phyloP scores from a whole-genome alignment of 225 moss, liverwort and hornwort genomes.

The Anthoceros angustus region DNA sequence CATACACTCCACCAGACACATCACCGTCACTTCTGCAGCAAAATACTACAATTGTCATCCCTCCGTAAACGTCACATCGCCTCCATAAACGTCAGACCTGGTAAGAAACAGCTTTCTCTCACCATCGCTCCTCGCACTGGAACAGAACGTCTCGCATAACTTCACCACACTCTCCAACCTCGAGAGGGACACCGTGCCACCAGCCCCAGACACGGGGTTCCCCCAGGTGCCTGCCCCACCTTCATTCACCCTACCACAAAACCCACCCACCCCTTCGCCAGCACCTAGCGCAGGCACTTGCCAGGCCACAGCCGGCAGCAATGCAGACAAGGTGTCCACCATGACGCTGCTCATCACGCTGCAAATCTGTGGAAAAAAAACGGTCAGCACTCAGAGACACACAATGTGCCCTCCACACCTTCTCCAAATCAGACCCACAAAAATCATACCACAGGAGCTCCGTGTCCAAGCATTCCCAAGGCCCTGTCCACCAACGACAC shows the following conservation, averaged over 20 bases:
- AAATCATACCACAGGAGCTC: background rate
- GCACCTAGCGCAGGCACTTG: background rate
- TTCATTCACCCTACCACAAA: background rate
- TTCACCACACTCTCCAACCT: background rate
- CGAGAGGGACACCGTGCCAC: background rate
- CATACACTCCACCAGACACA: background rate
- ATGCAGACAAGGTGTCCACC: conserved; percentile 1
- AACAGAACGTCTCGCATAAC: background rate
- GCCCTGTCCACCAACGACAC: background rate
- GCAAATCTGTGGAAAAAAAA: background rate
- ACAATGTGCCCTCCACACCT: background rate
- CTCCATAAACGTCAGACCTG: background rate
- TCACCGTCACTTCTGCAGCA: background rate
- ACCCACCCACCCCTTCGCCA: background rate
- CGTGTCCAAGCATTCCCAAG: background rate
- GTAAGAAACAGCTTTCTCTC: no score
- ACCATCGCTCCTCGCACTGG: background rate
- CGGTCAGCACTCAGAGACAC: background rate
- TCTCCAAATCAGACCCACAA: background rate
- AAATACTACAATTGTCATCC: background rate
- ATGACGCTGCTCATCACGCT: background rate
- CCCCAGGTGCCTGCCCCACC: no score
- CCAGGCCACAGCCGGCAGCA: background rate
- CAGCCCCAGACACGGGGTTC: no score
- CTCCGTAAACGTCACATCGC: background rate